These are phyloP conservation scores for Nemania sp. DNA, from an alignment of 2,329 filamentous ascomycete species.

Conservation along the genomic window DNA sequence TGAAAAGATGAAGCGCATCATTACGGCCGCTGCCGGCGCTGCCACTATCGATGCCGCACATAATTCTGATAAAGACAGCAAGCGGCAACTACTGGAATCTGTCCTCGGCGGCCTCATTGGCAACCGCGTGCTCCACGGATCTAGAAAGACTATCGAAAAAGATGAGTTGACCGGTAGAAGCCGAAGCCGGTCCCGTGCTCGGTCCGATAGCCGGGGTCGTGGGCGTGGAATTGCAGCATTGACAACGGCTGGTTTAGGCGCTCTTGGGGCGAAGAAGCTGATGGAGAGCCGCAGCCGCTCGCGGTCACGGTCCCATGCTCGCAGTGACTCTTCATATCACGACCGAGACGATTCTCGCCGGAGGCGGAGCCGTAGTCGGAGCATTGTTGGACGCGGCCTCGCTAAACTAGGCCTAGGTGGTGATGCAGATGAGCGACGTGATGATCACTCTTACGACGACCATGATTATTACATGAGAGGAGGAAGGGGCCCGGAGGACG, in stretches of 20 bases:
- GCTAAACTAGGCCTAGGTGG: slow-evolving; percentile 72
- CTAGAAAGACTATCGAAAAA: slow-evolving; percentile 73
- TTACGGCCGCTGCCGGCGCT: slow-evolving; percentile 87
- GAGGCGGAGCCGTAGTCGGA: slow-evolving; percentile 70
- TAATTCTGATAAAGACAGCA: slow-evolving; percentile 78
- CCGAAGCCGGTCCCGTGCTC: slow-evolving; percentile 75
- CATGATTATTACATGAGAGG: slow-evolving; percentile 53
- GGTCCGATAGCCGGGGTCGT: slow-evolving; percentile 64
- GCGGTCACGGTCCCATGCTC: slow-evolving; percentile 66
- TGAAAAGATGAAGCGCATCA: slow-evolving; percentile 89
- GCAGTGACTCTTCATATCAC: slow-evolving; percentile 61
- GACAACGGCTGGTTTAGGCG: slow-evolving; percentile 71
- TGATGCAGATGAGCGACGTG: slow-evolving; percentile 58
- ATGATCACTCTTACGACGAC: slow-evolving; percentile 57
- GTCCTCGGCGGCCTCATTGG: slow-evolving; percentile 89
- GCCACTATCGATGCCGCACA: slow-evolving; percentile 86
- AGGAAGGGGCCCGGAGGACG: slow-evolving; percentile 49
- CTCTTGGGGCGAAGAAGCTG: slow-evolving; percentile 71
- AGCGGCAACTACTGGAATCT: slow-evolving; percentile 85
- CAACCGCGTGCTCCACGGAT: slow-evolving; percentile 86
- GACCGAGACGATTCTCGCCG: slow-evolving; percentile 57
- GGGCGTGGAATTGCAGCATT: slow-evolving; percentile 70
- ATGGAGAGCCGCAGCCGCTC: slow-evolving; percentile 63
- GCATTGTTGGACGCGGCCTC: slow-evolving; percentile 72
- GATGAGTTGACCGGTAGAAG: slow-evolving; percentile 71